phyloP scores from a whole-genome alignment of 345 rosid genomes.

The Sisymbrium irio region DNA sequence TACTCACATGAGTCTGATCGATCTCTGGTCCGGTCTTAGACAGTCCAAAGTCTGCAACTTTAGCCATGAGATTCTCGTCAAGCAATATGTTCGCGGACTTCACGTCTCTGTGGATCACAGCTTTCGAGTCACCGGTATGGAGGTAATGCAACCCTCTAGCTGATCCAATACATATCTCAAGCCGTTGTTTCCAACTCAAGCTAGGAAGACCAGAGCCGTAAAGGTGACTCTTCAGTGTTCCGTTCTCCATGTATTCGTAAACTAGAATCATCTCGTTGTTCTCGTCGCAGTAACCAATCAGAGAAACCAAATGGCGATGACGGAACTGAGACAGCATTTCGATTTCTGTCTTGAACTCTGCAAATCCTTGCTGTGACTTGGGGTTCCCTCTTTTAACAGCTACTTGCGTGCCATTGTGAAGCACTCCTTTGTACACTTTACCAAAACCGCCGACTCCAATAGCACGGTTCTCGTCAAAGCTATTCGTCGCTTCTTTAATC shows the following conservation, averaged over 20 bases:
- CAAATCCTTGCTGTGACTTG: constrained; percentile 71
- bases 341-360: constrained; percentile 75
- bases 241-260: constrained; percentile 79
- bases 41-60: constrained; percentile 81
- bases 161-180: constrained; percentile 67
- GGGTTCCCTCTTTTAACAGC: constrained; percentile 81
- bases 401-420: constrained; percentile 57
- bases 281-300: constrained; percentile 82
- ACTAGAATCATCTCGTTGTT: constrained; percentile 73
- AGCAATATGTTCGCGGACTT: constrained; percentile 75
- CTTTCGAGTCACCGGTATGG: constrained; percentile 65
- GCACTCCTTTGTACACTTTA: constrained; percentile 66
- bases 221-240: constrained; percentile 66
- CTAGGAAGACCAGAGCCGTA: constrained; percentile 59
- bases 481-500: constrained; percentile 68
- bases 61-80: constrained; percentile 70
- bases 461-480: constrained; percentile 62
- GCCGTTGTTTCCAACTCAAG: constrained; percentile 65
- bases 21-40: constrained; percentile 90
- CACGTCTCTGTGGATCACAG: constrained; percentile 71
- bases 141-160: constrained; percentile 76
- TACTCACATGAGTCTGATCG: constrained; percentile 96
- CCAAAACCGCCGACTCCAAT: constrained; percentile 86
- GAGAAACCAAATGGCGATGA: constrained; percentile 75
- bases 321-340: constrained; percentile 81